Conservation (phyloP, 2,329 filamentous ascomycete species). For the Aspergillus quadricinctus region DNA sequence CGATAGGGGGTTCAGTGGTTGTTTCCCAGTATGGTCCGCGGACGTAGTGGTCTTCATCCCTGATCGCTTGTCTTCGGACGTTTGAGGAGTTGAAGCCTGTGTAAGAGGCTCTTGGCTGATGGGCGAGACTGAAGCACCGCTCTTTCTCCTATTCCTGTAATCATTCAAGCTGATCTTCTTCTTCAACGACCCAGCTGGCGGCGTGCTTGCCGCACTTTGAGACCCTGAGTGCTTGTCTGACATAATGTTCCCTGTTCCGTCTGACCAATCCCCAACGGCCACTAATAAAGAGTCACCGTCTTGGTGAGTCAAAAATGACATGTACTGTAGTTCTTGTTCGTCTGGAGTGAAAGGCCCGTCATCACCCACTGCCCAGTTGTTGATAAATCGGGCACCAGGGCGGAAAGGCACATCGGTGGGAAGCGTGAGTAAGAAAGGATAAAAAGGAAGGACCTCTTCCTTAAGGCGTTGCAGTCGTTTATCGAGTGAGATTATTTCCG, state of each 20-base stretch:
- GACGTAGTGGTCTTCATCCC: slow-evolving; percentile 14
- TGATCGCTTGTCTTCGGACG: slow-evolving; percentile 18
- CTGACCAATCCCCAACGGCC: slow-evolving; percentile 52
- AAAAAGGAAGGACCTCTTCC: slow-evolving; percentile 40
- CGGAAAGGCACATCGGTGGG: slow-evolving; percentile 45
- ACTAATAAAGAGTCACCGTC: slow-evolving; percentile 50
- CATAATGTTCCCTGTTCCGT: slow-evolving; percentile 45
- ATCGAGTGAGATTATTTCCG: slow-evolving; percentile 30
- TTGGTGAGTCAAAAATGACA: slow-evolving; percentile 58
- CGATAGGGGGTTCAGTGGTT: slow-evolving; percentile 5
- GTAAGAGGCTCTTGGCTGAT: slow-evolving; percentile 18
- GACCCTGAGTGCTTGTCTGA: slow-evolving; percentile 37
- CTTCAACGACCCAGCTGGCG: slow-evolving; percentile 42
- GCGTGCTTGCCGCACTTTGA: slow-evolving; percentile 38
- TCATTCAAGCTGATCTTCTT: slow-evolving; percentile 61
- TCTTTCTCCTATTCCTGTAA: slow-evolving; percentile 55
- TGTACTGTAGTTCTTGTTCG: slow-evolving; percentile 59
- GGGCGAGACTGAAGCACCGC: slow-evolving; percentile 24
- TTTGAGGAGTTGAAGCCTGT: slow-evolving; percentile 14
- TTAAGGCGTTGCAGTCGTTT: slow-evolving; percentile 37
- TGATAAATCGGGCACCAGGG: slow-evolving; percentile 39
- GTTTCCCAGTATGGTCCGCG: slow-evolving; percentile 14
- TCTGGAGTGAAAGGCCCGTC: slow-evolving; percentile 51
- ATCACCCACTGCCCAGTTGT: slow-evolving; percentile 45
- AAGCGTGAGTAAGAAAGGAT: slow-evolving; percentile 45